These are phyloP conservation scores for Monilinia polystroma DNA, from an alignment of 2,329 filamentous ascomycete genomes.

Conservation along the genomic window DNA sequence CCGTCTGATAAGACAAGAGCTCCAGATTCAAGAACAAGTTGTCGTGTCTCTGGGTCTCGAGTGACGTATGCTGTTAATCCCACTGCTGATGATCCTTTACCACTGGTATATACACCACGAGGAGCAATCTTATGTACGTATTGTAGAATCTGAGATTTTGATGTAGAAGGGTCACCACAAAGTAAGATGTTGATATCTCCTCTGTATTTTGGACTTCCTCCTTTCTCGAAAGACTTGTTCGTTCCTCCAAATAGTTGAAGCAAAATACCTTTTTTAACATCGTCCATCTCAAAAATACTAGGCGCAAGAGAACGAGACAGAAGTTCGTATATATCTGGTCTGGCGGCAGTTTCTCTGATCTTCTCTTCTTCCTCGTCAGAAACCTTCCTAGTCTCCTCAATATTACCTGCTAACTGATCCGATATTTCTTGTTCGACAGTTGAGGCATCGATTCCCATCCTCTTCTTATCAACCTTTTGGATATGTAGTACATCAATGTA, in stretches of 20 bases:
- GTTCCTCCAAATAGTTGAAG: slow-evolving; percentile 96
- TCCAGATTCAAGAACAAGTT: slow-evolving; percentile 72
- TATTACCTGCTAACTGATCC: slow-evolving; percentile 58
- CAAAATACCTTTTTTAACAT: slow-evolving; percentile 97
- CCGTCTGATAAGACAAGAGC: slow-evolving; percentile 72
- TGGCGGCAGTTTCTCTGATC: slow-evolving; percentile 76
- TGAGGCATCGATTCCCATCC: slow-evolving; percentile 85
- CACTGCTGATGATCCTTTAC: slow-evolving; percentile 73
- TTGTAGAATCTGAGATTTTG: slow-evolving; percentile 90
- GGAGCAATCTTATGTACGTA: slow-evolving; percentile 98
- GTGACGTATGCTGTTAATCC: slow-evolving; percentile 77
- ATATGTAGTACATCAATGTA: slow-evolving; percentile 95
- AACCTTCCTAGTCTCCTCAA: slow-evolving; percentile 82
- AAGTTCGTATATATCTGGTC: slow-evolving; percentile 89
- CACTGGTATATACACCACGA: slow-evolving; percentile 75
- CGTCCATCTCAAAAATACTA: slow-evolving; percentile 96
- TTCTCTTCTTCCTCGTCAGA: slow-evolving; percentile 83
- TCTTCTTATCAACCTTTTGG: slow-evolving; percentile 93
- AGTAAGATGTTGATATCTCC: slow-evolving; percentile 97
- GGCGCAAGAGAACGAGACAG: slow-evolving; percentile 87
- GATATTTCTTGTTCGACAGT: slow-evolving; percentile 80
- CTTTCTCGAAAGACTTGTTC: slow-evolving; percentile 97
- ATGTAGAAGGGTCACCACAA: slow-evolving; percentile 93
- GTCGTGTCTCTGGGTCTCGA: slow-evolving; percentile 69
- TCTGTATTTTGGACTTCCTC: slow-evolving; percentile 90